Evolutionary conservation across 768 basidiomycete genomes (phyloP), one percentile per base, ranked within the genome.

Genomic region (Phaffia australis): DNA sequence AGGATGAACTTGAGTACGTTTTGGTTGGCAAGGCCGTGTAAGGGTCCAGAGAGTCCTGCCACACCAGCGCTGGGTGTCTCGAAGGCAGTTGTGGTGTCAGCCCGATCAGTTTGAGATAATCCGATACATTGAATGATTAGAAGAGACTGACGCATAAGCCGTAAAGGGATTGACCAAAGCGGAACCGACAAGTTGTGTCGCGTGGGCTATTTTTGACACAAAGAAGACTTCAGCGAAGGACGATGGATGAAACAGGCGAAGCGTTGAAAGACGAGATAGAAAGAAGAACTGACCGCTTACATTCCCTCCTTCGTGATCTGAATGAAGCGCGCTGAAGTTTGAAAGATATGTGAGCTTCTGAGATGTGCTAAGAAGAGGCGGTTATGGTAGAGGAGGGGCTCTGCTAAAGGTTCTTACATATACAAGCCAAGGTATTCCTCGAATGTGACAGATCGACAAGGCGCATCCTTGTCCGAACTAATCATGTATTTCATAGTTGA

Each of bases 1-100:
- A 94, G 81, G 74, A 95, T 89, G 90, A 92, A 97, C 72, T 91
- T 81, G 71, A 98, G 79, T n/a, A 97, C 95, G 77, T 99, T 95
- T 76, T 98, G 95, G 79, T 99, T 95, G 63, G 92, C 90, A 64
- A 94, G 84, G 88, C 93, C 94, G 74, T 98, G 94, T 27, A 98
- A 83, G 63, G 94, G 94, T n/a, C 94, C 94, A 62, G 94, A 94
- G 54, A 98, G 85, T 32, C 94, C 94, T 75, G 85, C 90, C 56
- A 99, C 82, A 8, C 88, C 87, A 47, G 94, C 92, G 27, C 63
- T 64, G n/a, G 19, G 1, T 29, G 42, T 48, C 32, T 2, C 14
- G n/a, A 64, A 32, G n/a, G 25, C 32, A 42, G 29, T 47, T 2
- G 54, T 25, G 1, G 21, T 3, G 32, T 32, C 6, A 62, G 18